phyloP scores from a whole-genome alignment of 2,329 filamentous ascomycete species.

The Pyricularia pennisetigena region DNA sequence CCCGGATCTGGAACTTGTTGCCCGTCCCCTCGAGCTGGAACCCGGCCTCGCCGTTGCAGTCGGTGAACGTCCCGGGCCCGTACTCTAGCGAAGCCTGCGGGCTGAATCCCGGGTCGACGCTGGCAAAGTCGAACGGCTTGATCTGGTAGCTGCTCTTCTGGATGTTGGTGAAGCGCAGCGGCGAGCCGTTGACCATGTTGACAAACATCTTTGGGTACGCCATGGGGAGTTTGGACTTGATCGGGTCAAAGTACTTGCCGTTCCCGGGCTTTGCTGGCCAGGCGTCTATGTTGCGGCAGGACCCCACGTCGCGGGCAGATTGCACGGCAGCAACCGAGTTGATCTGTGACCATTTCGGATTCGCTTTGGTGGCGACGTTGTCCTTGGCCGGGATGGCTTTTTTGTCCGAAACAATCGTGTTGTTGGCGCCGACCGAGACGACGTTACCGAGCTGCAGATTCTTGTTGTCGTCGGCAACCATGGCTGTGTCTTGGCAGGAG shows the following conservation, averaged over 20 bases:
- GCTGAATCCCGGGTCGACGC: constrained; percentile 4
- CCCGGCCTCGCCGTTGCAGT: constrained; percentile 8
- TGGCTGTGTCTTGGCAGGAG: constrained; percentile 16
- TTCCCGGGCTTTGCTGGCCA: constrained; percentile 1
- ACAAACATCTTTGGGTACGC: constrained; percentile 1
- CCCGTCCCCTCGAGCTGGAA: constrained; percentile 8
- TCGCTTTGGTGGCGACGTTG: constrained; percentile 17
- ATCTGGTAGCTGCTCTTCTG: constrained; percentile 1
- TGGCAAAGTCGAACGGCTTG: constrained; percentile 1
- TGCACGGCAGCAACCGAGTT: constrained; percentile 9
- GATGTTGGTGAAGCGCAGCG: constrained; percentile 4
- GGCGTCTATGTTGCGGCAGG: neutral
- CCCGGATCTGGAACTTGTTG: constrained; percentile 8
- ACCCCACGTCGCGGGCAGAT: neutral
- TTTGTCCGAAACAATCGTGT: constrained; percentile 17
- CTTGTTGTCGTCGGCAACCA: constrained; percentile 13
- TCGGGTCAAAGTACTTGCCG: constrained; percentile 1
- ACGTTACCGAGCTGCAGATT: constrained; percentile 16
- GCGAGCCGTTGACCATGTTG: constrained; percentile 10
- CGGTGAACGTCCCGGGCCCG: constrained; percentile 5
- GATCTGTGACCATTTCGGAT: constrained; percentile 20
- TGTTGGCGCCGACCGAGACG: constrained; percentile 20
- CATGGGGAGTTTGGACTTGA: neutral
- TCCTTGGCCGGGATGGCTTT: constrained; percentile 15
- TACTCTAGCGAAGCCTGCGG: constrained; percentile 4